A percentile compares a stretch with the other conserved stretches of the same genome.
These are phyloP conservation scores for Macrocybe gigantea DNA, from an alignment of 768 basidiomycete species.

Conservation along the genomic window DNA sequence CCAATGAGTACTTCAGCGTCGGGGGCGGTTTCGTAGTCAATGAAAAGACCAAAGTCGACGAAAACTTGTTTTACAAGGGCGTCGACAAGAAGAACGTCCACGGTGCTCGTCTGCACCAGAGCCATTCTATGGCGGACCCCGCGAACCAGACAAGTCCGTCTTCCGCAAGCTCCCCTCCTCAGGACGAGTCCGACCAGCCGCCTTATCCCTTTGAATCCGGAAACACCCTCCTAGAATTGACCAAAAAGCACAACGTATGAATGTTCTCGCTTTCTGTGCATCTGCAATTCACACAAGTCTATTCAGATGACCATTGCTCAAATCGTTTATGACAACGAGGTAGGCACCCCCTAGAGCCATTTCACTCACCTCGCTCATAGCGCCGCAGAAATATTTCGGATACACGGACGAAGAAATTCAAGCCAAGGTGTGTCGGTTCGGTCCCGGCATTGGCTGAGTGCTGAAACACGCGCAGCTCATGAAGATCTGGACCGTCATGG, in stretches of 20 bases:
- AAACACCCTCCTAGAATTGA: conserved; percentile 66
- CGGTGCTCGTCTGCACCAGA: conserved; percentile 70
- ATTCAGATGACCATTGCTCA: conserved; percentile 87
- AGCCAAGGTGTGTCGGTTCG: conserved; percentile 44
- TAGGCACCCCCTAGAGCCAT: conserved; percentile 10
- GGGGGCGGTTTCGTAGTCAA: conserved; percentile 96
- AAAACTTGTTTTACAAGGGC: conserved; percentile 92
- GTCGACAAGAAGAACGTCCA: conserved; percentile 81
- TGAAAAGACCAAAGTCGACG: conserved; percentile 89
- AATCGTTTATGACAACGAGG: conserved; percentile 90
- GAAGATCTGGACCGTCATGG: conserved; percentile 90
- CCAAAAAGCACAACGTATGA: conserved; percentile 78
- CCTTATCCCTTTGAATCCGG: conserved; percentile 83
- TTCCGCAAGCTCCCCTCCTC: background rate
- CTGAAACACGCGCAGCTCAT: conserved; percentile 36
- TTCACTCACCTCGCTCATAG: background rate
- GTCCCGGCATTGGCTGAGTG: conserved; percentile 3
- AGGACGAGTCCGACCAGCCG: conserved; percentile 42
- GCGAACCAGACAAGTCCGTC: conserved; percentile 1
- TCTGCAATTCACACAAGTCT: conserved; percentile 3
- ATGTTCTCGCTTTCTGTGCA: conserved; percentile 1
- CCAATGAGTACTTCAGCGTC: conserved; percentile 93
- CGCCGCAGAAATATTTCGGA: conserved; percentile 52
- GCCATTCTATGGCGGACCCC: conserved; percentile 38
- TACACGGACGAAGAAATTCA: conserved; percentile 71